Base-by-base conservation (phyloP, 768 basidiomycete genomes). In the Lactifluus subvellereus region DNA sequence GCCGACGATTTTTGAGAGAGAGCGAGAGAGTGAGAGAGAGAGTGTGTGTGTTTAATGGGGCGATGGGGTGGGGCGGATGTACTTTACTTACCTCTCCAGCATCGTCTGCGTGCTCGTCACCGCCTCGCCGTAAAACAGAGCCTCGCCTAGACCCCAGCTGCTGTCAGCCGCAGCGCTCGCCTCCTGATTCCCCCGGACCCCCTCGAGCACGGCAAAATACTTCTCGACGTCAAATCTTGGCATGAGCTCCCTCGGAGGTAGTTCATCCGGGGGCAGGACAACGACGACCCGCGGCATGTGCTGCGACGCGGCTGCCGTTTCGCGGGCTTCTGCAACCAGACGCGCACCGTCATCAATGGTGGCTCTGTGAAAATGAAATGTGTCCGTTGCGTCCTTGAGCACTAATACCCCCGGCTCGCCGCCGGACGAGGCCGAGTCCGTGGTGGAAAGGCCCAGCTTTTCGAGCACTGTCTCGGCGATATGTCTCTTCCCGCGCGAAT, bases 41-140 rank as follows among this genome's bases (percentile, higher is more conserved):
- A 3, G 14, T 18, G 30, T 48, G 47, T 38, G 32, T 16, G 20
- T 32, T 6, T 49, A 10, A 10, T 40, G 13, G 5, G 22, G 20
- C 13, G 42, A 45, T 16, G 20, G 14, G 14, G 10, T 27, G 22
- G 11, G 20, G 4, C 5, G 47, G 22, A 6, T 3, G 22, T 50
- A 74, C 88, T 74, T 67, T 52, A 75, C 88, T 74, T 66, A 94
- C 96, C 86, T 90, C 71, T 97, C 92, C 5, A 98, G 78, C 82
- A 98, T 84, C 2, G 93, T 94, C 72, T 98, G 97, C 0, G 96
- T 98, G 67, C 91, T 94, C 1, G 93, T 93, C 11, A 99, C 89
- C 0, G 85, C 85, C 72, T 97, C 92, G 37, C 89, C 88, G 66
- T 98, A 98, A 9, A 95, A 67, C 33, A 98, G 71, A 42, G 84